phyloP scores from a whole-genome alignment of 139 green algal genomes.

The Closterium sp. region DNA sequence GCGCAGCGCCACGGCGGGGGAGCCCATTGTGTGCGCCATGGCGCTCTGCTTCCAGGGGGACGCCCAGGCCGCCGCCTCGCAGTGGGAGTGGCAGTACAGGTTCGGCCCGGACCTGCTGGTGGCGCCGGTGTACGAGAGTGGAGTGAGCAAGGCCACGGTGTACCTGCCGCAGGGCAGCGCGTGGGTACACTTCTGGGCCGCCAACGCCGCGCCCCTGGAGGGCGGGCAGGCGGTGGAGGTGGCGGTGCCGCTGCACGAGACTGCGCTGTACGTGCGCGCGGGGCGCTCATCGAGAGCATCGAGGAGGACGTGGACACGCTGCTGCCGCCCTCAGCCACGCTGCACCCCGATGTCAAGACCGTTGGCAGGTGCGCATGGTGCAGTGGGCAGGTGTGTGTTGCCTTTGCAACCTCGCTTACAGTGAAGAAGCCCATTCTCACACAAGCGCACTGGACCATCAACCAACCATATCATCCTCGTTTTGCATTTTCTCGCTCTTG shows the following conservation, averaged over 20 bases:
- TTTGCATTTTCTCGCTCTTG: neutral
- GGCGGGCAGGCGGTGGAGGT: neutral
- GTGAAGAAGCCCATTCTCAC: neutral
- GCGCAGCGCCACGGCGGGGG: neutral
- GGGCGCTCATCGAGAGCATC: constrained; percentile 26
- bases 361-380: too few relatives aligned
- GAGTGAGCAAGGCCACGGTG: constrained; percentile 6
- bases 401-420: neutral
- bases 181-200: constrained; percentile 36
- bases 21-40: constrained; percentile 37
- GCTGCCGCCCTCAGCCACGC: neutral
- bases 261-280: constrained; percentile 14
- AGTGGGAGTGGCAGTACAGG: constrained; percentile 22
- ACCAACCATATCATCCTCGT: neutral
- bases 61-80: neutral
- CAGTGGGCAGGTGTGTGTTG: constrained; percentile 23
- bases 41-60: constrained; percentile 31
- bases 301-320: constrained; percentile 40
- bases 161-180: constrained; percentile 1
- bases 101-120: constrained; percentile 29
- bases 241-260: constrained; percentile 19
- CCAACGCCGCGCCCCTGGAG: neutral
- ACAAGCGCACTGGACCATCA: too few relatives aligned
- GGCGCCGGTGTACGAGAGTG: constrained; percentile 22
- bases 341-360: constrained; percentile 10